These are phyloP conservation scores for Pythium oligandrum DNA, from an alignment of 352 stramenopile genomes.

Conservation along the genomic window DNA sequence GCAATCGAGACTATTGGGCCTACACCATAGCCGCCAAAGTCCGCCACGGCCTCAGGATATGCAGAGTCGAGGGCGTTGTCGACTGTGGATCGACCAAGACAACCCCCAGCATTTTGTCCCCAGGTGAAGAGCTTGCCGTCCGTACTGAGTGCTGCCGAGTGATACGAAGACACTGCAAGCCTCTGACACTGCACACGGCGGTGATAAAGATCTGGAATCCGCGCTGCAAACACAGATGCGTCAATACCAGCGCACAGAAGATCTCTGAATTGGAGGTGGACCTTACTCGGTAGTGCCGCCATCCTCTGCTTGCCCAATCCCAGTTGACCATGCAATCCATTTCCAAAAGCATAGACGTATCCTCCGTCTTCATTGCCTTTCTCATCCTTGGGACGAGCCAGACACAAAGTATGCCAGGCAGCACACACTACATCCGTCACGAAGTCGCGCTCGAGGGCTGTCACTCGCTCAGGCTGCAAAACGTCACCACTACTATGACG, in stretches of 20 bases:
- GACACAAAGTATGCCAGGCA: conserved; percentile 70
- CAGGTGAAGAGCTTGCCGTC: conserved; percentile 72
- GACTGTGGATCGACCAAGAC: conserved; percentile 35
- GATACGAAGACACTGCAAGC: conserved; percentile 50
- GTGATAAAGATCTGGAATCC: conserved; percentile 45
- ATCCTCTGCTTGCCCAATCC: conserved; percentile 68
- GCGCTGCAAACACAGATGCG: conserved; percentile 22
- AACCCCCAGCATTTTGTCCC: conserved; percentile 51
- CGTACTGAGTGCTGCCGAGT: conserved; percentile 43
- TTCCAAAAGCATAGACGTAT: conserved; percentile 63
- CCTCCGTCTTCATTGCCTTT: conserved; percentile 18
- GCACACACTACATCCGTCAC: conserved; percentile 55
- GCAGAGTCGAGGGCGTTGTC: conserved; percentile 23
- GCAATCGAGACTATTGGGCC: conserved; percentile 49
- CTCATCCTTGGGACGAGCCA: conserved; percentile 23
- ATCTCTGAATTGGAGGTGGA: neutral
- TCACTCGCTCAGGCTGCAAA: conserved; percentile 43
- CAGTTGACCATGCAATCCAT: conserved; percentile 67
- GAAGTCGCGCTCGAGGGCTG: conserved; percentile 36
- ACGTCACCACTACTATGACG: conserved; percentile 36
- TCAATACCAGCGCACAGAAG: neutral
- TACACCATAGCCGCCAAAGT: conserved; percentile 31
- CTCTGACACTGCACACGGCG: conserved; percentile 41
- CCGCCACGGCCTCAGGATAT: conserved; percentile 45
- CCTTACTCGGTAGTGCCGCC: conserved; percentile 52